Conservation (phyloP, 2,329 filamentous ascomycete species). For the Fusarium equiseti region DNA sequence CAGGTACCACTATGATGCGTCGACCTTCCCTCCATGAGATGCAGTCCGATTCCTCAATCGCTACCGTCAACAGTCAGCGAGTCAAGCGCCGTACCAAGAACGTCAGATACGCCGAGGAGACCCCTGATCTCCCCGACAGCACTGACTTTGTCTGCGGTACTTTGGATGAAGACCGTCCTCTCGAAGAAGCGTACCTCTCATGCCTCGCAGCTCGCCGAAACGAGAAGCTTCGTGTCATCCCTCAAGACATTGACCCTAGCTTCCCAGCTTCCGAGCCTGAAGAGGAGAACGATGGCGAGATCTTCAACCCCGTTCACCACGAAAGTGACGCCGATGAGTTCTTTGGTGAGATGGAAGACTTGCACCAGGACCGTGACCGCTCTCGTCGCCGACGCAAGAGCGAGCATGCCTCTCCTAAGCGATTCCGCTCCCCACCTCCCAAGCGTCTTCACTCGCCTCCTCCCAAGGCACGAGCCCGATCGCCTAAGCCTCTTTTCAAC, state of each 20-base stretch:
- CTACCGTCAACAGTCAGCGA: slow-evolving; percentile 58
- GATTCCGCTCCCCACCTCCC: slow-evolving; percentile 59
- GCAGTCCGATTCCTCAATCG: slow-evolving; percentile 72
- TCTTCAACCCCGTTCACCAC: slow-evolving; percentile 66
- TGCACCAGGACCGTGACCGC: slow-evolving; percentile 69
- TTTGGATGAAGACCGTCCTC: slow-evolving; percentile 90
- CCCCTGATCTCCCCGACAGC: slow-evolving; percentile 91
- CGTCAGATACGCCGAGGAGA: slow-evolving; percentile 58
- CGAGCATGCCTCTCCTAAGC: slow-evolving; percentile 58
- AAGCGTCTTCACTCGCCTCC: slow-evolving; percentile 54
- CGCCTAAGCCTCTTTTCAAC: slow-evolving; percentile 68
- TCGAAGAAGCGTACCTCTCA: slow-evolving; percentile 94
- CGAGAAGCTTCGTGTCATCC: slow-evolving; percentile 83
- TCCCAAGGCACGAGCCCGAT: slow-evolving; percentile 63
- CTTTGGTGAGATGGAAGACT: slow-evolving; percentile 77
- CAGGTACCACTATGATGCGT: slow-evolving; percentile 51
- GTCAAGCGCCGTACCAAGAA: slow-evolving; percentile 50
- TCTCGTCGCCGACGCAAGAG: slow-evolving; percentile 64
- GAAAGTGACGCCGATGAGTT: slow-evolving; percentile 77
- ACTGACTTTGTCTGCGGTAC: slow-evolving; percentile 99
- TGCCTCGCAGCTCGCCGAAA: slow-evolving; percentile 84
- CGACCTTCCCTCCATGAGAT: slow-evolving; percentile 58
- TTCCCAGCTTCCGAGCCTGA: slow-evolving; percentile 96
- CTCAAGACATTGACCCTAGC: slow-evolving; percentile 98
- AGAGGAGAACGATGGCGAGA: slow-evolving; percentile 81